phyloP scores from a whole-genome alignment of 1,139 yeast species.

The Lodderomyces metapsilosis region DNA sequence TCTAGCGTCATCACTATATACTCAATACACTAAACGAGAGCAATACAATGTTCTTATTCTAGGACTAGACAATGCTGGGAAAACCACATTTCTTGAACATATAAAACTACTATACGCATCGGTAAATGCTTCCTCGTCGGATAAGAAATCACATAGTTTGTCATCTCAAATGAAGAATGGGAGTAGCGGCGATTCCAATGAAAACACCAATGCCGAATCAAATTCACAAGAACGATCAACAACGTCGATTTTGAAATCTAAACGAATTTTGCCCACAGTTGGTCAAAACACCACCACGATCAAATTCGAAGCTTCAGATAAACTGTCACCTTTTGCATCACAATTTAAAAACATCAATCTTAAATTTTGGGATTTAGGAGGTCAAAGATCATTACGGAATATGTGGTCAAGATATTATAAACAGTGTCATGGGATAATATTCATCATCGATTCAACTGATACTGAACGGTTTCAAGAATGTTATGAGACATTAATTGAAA shows the following conservation, averaged over 20 bases:
- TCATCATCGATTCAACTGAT: constrained; percentile 90
- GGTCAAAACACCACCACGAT: constrained; percentile 64
- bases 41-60: constrained; percentile 66
- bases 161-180: constrained; percentile 1
- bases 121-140: constrained; percentile 20
- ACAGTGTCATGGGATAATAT: constrained; percentile 88
- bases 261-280: constrained; percentile 46
- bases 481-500: constrained; percentile 52
- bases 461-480: constrained; percentile 82
- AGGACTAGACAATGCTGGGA: constrained; percentile 95
- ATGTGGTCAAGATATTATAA: constrained; percentile 87
- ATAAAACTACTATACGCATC: constrained; percentile 39
- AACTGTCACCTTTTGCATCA: constrained; percentile 22
- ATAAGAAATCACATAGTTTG: constrained; percentile 1
- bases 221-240: constrained; percentile 14
- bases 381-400: constrained; percentile 76
- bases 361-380: constrained; percentile 96
- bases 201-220: background rate
- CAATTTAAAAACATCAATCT: constrained; percentile 54
- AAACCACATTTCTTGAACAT: constrained; percentile 60
- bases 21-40: constrained; percentile 48
- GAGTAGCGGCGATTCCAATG: background rate
- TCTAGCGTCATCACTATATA: constrained; percentile 45
- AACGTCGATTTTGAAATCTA: constrained; percentile 33
- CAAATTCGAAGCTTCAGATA: constrained; percentile 29